Conservation (phyloP, 208 protist genomes). For the Trypanosoma avium region DNA sequence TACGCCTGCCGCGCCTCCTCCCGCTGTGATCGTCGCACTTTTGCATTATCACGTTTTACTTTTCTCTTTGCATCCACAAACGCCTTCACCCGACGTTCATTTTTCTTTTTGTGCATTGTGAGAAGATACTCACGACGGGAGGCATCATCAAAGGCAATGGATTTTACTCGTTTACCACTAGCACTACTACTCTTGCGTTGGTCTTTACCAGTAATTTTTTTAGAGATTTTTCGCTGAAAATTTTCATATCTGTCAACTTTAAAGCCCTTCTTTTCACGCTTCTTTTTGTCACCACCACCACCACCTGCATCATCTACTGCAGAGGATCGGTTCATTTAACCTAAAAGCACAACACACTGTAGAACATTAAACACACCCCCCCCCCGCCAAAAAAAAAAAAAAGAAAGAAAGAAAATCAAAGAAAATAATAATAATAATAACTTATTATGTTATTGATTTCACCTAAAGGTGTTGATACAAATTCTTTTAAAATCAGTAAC, state of each 20-base stretch:
- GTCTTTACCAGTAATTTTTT: slow-evolving; percentile 39
- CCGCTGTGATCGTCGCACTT: slow-evolving; percentile 68
- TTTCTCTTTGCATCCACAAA: slow-evolving; percentile 83
- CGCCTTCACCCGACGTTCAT: slow-evolving; percentile 82
- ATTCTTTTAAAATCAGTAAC: no score
- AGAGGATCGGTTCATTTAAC: neutral
- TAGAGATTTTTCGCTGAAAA: slow-evolving; percentile 55
- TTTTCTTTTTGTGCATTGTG: slow-evolving; percentile 84
- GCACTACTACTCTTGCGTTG: slow-evolving; percentile 28
- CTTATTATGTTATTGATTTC: no score
- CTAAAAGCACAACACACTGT: neutral
- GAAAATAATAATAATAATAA: no score
- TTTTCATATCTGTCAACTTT: slow-evolving; percentile 83
- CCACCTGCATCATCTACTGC: slow-evolving; percentile 1
- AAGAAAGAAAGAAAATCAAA: neutral
- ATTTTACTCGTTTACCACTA: slow-evolving; percentile 39
- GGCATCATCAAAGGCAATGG: slow-evolving; percentile 64
- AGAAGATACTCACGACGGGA: slow-evolving; percentile 70
- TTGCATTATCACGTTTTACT: slow-evolving; percentile 58
- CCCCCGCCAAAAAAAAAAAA: neutral
- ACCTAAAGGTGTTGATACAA: no score
- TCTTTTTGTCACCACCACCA: slow-evolving; percentile 51
- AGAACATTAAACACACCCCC: no score
- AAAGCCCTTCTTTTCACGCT: slow-evolving; percentile 79
- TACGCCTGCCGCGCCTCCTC: slow-evolving; percentile 85